Base-by-base conservation (phyloP, 805 yeast genomes). In the Candida khao-thaluensis region DNA sequence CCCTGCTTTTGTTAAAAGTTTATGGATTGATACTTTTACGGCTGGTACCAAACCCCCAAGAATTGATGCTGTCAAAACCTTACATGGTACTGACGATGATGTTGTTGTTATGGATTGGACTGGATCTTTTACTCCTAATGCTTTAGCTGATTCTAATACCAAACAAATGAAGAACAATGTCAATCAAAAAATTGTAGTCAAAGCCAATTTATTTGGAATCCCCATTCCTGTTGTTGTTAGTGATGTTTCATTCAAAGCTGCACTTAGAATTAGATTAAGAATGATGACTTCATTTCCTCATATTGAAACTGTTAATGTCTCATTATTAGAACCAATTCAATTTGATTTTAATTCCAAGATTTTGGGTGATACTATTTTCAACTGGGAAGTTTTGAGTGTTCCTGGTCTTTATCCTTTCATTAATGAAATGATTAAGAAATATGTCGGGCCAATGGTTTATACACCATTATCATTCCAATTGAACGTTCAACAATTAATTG, bases 51-150 rank as follows among this genome's bases (percentile, higher is more conserved):
- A 93, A 65, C 96, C 99, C 7, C 96, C 96, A 23, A 77, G 99
- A 60, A 74, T 93, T 44, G 97, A 93, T 56, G 72, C 73, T 47
- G 97, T 91, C 14, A 86, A 93, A 57, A 86, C 97, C 2, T 77
- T 89, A 54, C 85, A 82, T 35, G 86, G 91, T 47, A 91, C 97
- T n/a, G 82, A 79, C 21, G 85, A 84, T 45, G 96, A 91, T 56
- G 83, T 93, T 37, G 95, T 91, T 8, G 96, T 95, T 38, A 93
- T 93, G 96, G 99, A 93, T 63, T 91, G 97, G 97, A 84, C 81
- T 29, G 76, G 85, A 30, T 85, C 96, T 1, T 87, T 90, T 68
- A 84, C 87, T 18, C 99, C 99, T n/a, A 88, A 87, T 62, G 85
- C 89, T 27, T 62, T 79, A 35, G 83, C 84, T 29, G 99, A 93